Evolutionary conservation across 768 basidiomycete genomes (phyloP).

Genomic region (Cystobasidium tubakii): DNA sequence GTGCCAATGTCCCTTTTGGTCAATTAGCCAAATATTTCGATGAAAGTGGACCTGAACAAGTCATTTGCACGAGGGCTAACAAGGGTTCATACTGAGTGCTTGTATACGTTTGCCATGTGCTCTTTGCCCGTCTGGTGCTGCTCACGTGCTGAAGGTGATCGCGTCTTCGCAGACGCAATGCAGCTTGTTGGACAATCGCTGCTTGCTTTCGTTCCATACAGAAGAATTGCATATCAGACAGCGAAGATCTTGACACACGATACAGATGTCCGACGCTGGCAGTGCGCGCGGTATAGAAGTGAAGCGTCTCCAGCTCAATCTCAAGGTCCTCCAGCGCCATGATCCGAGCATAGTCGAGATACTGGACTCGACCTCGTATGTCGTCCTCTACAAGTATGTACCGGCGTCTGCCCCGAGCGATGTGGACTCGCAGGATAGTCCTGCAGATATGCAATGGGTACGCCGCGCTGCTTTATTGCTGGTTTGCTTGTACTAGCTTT

Average conservation of each 20-base stretch:
- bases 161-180: not conserved
- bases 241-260: not conserved
- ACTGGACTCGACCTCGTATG: conserved; percentile 34
- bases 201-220: not conserved
- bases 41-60: too few relatives aligned
- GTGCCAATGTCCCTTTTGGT: too few relatives aligned
- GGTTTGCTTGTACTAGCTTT: not conserved
- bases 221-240: not conserved
- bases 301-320: conserved; percentile 29
- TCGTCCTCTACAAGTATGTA: conserved; percentile 35
- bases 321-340: conserved; percentile 38
- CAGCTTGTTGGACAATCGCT: not conserved
- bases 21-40: too few relatives aligned
- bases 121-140: too few relatives aligned
- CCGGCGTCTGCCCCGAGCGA: not conserved
- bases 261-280: conserved; percentile 10
- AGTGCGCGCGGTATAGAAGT: not conserved
- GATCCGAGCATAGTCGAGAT: conserved; percentile 36
- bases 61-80: too few relatives aligned
- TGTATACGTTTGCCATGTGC: not conserved
- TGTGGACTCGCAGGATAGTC: conserved; percentile 17
- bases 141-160: not conserved
- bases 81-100: too few relatives aligned
- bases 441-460: conserved; percentile 31
- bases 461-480: not conserved